Evolutionary conservation across 192 early-diverging fungal genomes (phyloP).

Genomic region (Coemansia umbellata): DNA sequence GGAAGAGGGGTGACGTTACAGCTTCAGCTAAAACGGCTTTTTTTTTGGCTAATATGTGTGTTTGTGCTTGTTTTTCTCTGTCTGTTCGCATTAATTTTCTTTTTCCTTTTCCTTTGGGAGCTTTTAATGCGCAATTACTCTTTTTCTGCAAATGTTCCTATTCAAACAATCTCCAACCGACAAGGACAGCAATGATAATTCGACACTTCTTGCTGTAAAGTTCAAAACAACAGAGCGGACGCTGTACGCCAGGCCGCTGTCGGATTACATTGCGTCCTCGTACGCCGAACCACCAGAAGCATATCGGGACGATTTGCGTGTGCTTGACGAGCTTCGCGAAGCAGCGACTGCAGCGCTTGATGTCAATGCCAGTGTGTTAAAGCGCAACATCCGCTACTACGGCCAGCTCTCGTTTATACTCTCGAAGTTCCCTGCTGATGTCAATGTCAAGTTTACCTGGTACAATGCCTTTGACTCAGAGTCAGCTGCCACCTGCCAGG

Average conservation of each 20-base stretch:
- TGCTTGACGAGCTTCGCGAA: conserved; percentile 72
- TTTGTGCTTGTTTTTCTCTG: too few species aligned
- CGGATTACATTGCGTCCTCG: conserved; percentile 69
- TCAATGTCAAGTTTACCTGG: conserved; percentile 49
- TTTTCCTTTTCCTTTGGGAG: too few species aligned
- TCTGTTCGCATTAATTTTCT: too few species aligned
- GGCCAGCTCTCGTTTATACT: conserved; percentile 79
- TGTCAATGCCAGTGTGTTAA: conserved; percentile 58
- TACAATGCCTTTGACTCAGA: conserved; percentile 43
- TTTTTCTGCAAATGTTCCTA: conserved; percentile 42
- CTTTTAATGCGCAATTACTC: too few species aligned
- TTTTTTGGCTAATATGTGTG: too few species aligned
- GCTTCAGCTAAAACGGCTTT: too few species aligned
- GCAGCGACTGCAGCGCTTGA: conserved; percentile 61
- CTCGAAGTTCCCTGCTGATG: conserved; percentile 86
- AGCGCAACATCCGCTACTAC: conserved; percentile 71
- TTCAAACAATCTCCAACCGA: conserved; percentile 24
- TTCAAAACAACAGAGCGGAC: conserved; percentile 46
- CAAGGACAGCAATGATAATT: conserved; percentile 29
- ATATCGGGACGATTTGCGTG: conserved; percentile 82
- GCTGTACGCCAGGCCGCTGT: conserved; percentile 28
- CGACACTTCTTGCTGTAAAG: conserved; percentile 27
- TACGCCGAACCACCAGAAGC: conserved; percentile 84
- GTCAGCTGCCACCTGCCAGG: conserved; percentile 61
- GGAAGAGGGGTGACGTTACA: too few species aligned